Base-by-base conservation (phyloP, 768 basidiomycete species). In the Macrolepiota fuliginosa region DNA sequence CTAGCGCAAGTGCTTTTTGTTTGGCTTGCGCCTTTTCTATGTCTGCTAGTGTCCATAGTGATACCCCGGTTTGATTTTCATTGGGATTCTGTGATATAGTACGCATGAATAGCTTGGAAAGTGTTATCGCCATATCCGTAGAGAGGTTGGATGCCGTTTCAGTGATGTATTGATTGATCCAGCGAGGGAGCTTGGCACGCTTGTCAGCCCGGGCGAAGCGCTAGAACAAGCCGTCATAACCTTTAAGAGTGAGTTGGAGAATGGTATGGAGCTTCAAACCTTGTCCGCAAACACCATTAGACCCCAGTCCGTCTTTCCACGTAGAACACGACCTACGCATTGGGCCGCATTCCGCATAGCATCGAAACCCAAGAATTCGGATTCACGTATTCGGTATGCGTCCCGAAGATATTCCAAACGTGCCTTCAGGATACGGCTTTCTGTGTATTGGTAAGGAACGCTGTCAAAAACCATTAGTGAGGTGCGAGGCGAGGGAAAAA, bases 151-250 rank as follows among this genome's bases (percentile, higher is more conserved):
- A 91, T 19, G 95, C 92, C 0, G 94, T 91, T 72, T 98, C 97
- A n/a, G 94, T 97, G 69, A 99, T 98, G 72, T 97, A 98, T 70
- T 96, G 94, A 72, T 98, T 98, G 67, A 99, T 98, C 97, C 97
- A 99, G 46, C 92, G 88, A 5, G 97, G 97, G 65, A 99, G 79
- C 81, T 98, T 98, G 37, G 94, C 91, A 39, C 96, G 84, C 76
- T 96, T 96, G 70, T 96, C 94, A 6, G 91, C 90, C 53, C 94
- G 85, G 11, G 94, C 93, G 71, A 94, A 96, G 22, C 94, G 89
- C 94, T 96, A 3, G 39, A 29, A 61, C 54, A 57, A 7, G 3
- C 22, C 52, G 19, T 49, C 49, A 56, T 17, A 65, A 32, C 3
- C 29, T 32, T 32, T 7, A 32, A 32, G 51, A 40, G 47, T 15